A percentile compares a stretch with the other conserved stretches of the same genome.
These are phyloP conservation scores for Termitomyces sp. DNA, from an alignment of 768 basidiomycete genomes.

Conservation along the genomic window DNA sequence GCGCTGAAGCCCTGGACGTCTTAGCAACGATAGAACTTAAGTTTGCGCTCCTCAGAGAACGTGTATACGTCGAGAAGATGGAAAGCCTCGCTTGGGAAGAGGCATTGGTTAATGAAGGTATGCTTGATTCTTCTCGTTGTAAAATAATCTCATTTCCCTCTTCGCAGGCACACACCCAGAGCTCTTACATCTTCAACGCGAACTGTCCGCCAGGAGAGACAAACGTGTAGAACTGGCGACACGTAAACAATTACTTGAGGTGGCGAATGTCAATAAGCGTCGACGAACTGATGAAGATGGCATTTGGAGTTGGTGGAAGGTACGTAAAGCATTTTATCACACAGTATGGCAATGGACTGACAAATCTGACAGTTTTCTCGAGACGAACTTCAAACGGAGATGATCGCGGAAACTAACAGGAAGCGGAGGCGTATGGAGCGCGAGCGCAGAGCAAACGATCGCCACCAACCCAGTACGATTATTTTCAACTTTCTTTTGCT, in stretches of 20 bases:
- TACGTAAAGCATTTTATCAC: slow-evolving; percentile 25
- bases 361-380: slow-evolving; percentile 52
- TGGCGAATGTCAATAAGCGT: slow-evolving; percentile 57
- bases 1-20: slow-evolving; percentile 85
- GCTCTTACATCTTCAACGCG: slow-evolving; percentile 73
- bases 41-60: slow-evolving; percentile 83
- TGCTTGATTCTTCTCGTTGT: slow-evolving; percentile 21
- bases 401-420: slow-evolving; percentile 87
- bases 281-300: slow-evolving; percentile 68
- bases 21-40: slow-evolving; percentile 90
- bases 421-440: slow-evolving; percentile 84
- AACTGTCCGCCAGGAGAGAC: slow-evolving; percentile 74
- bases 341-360: not conserved
- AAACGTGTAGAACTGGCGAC: slow-evolving; percentile 79
- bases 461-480: slow-evolving; percentile 67
- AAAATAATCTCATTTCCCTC: slow-evolving; percentile 1
- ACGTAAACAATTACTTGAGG: slow-evolving; percentile 67
- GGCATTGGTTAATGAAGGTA: slow-evolving; percentile 71
- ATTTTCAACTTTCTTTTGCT: not conserved
- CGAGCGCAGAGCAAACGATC: slow-evolving; percentile 74
- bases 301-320: slow-evolving; percentile 93
- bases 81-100: slow-evolving; percentile 89
- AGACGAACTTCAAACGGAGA: slow-evolving; percentile 78
- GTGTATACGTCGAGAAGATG: slow-evolving; percentile 93
- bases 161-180: slow-evolving; percentile 80